phyloP scores from a whole-genome alignment of 495 filamentous ascomycete genomes.

The Penicillium bovifimosum region DNA sequence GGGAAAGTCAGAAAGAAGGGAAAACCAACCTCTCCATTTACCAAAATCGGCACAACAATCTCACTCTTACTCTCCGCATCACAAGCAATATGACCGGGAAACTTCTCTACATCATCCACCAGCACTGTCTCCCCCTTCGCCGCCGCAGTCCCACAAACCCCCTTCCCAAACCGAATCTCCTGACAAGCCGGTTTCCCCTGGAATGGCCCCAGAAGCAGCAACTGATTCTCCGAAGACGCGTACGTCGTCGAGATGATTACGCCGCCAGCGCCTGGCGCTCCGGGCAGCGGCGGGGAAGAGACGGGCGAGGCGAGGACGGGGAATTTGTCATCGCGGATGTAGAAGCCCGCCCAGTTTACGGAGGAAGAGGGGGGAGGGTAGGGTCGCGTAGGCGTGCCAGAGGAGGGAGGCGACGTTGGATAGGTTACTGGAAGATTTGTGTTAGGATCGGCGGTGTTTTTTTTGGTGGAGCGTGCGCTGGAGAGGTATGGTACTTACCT shows the following conservation, averaged over 20 bases:
- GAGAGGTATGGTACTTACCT: conserved; percentile 52
- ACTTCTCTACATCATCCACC: conserved; percentile 67
- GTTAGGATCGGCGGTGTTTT: conserved; percentile 2
- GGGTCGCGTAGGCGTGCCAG: conserved; percentile 77
- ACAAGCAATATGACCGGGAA: conserved; percentile 89
- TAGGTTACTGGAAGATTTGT: conserved; percentile 60
- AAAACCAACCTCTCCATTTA: conserved; percentile 47
- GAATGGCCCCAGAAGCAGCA: conserved; percentile 79
- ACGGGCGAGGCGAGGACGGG: conserved; percentile 32
- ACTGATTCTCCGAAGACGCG: conserved; percentile 20
- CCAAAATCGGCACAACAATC: conserved; percentile 80
- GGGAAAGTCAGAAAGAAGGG: no score
- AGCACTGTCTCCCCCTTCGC: conserved; percentile 57
- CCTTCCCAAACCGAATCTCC: conserved; percentile 69
- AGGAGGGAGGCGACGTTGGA: conserved; percentile 79
- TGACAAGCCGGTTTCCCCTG: conserved; percentile 87
- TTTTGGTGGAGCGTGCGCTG: neutral
- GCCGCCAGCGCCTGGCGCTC: conserved; percentile 4
- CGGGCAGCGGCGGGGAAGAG: conserved; percentile 19
- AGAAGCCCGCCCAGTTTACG: conserved; percentile 93
- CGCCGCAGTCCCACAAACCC: conserved; percentile 81
- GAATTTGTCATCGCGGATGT: conserved; percentile 62
- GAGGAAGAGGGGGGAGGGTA: conserved; percentile 62
- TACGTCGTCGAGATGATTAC: conserved; percentile 26
- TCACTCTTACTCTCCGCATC: conserved; percentile 79